Percentiles rank a stretch among this genome's conserved stretches.
Conservation (phyloP, 306 rosid species). For the Fragaria vesca region DNA sequence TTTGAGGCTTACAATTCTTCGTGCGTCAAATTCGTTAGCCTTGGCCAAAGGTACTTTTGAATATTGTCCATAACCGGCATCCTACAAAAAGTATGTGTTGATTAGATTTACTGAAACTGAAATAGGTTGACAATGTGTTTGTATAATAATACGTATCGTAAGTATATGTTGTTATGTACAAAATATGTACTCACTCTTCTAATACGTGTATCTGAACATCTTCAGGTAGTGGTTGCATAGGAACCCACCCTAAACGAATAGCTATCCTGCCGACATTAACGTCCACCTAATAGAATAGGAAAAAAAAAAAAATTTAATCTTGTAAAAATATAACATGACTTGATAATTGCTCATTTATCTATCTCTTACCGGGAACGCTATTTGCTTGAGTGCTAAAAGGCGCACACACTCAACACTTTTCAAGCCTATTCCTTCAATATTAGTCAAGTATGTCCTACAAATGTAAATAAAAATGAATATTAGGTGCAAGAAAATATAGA, state of each 20-base stretch:
- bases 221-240: conserved; percentile 67
- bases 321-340: background rate
- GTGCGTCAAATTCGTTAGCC: conserved; percentile 44
- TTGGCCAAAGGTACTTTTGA: conserved; percentile 79
- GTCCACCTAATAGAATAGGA: conserved; percentile 47
- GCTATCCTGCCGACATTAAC: conserved; percentile 81
- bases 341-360: background rate
- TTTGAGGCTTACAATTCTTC: conserved; percentile 40
- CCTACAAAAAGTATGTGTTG: conserved; percentile 28
- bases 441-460: conserved; percentile 51
- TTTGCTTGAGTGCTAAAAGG: conserved; percentile 58
- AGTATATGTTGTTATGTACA: background rate
- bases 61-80: conserved; percentile 49
- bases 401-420: conserved; percentile 82
- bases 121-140: too few relatives aligned
- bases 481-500: background rate
- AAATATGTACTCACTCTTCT: conserved; percentile 42
- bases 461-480: background rate
- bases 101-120: too few relatives aligned
- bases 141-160: too few relatives aligned
- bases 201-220: conserved; percentile 50
- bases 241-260: conserved; percentile 86
- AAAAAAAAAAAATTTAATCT: background rate
- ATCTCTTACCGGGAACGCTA: conserved; percentile 64
- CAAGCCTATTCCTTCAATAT: conserved; percentile 58